Evolutionary conservation across 2,329 filamentous ascomycete genomes (phyloP).

Genomic region (Daldinia sp.): DNA sequence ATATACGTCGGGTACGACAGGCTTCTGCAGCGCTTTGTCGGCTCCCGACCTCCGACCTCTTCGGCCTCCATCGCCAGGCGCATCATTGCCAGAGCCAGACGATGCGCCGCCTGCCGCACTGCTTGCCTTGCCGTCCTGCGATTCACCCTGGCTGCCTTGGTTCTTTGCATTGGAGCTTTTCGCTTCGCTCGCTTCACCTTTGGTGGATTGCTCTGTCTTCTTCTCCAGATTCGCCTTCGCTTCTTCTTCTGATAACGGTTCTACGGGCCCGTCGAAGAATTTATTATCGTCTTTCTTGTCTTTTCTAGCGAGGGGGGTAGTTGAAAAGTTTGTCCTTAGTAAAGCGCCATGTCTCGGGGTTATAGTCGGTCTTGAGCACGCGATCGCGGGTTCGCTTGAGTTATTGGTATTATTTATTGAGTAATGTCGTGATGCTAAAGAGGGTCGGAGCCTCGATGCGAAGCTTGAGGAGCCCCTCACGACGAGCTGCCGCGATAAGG

Average conservation of each 20-base stretch:
- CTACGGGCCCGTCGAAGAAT: constrained; percentile 64
- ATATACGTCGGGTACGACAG: constrained; percentile 92
- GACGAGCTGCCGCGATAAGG: constrained; percentile 49
- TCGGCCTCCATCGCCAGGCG: constrained; percentile 73
- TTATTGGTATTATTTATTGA: constrained; percentile 44
- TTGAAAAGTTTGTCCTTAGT: constrained; percentile 54
- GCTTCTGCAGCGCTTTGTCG: constrained; percentile 87
- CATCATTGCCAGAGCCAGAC: constrained; percentile 66
- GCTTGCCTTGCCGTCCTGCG: constrained; percentile 68
- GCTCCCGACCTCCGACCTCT: constrained; percentile 75
- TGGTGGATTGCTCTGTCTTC: constrained; percentile 58
- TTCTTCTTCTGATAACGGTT: constrained; percentile 66
- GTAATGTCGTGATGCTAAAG: constrained; percentile 43
- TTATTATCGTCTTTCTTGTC: constrained; percentile 59
- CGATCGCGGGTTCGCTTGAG: constrained; percentile 39
- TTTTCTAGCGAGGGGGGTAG: constrained; percentile 54
- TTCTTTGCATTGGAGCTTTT: constrained; percentile 59
- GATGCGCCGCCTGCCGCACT: constrained; percentile 69
- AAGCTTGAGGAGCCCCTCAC: constrained; percentile 43
- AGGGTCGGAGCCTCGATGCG: constrained; percentile 41
- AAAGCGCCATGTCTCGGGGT: constrained; percentile 21
- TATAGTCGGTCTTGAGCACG: constrained; percentile 41
- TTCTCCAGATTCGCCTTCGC: constrained; percentile 64
- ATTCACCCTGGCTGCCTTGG: constrained; percentile 53
- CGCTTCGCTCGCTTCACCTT: constrained; percentile 62